Evolutionary conservation across 129 eudicot species (phyloP), one percentile per base, ranked within the genome.

Genomic region (Solidago caesia): DNA sequence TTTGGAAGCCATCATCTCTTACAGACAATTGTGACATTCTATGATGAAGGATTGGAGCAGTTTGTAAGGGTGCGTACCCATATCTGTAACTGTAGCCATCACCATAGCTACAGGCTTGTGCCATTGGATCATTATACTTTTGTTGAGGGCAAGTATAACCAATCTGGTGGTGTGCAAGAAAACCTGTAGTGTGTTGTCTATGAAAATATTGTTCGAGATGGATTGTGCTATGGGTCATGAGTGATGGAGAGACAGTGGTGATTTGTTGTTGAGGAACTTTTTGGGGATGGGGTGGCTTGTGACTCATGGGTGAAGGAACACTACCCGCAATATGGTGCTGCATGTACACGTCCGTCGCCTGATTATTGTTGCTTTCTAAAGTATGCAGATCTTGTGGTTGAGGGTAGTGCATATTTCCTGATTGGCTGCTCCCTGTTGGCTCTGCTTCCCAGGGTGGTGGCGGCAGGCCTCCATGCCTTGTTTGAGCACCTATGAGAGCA

Each of bases 161-260:
- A 25, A 56, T 56, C 6, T 56, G 10, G n/a, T 52, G 58, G 58
- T 14, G 6, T 13, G 58, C 16, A 1, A 52, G 58, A 6, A 13
- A 52, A 52, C 58, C 58, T n/a, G 5, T 52, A 52, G 58, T 52
- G n/a, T 15, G 61, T 56, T 56, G 61, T 56, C 61, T 27, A n/a
- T 56, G 27, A 15, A 56, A 56, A 5, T 56, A 27, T 56, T 56
- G 61, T n/a, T 56, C 29, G 29, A 56, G 61, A 56, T 56, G 61
- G 29, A 56, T 56, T 4, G 11, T 56, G 61, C 21, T 56, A 27
- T 56, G 21, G 61, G 9, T 15, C 61, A 56, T n/a, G 4, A 27
- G 61, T 56, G 61, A 56, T 15, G 61, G 61, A 56, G 29, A n/a
- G 25, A 14, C 21, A 4, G 21, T 21, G 15, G 59, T 53, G 59